phyloP scores from a whole-genome alignment of 1,284 basidiomycete genomes.

The Tilletiaria anomala region DNA sequence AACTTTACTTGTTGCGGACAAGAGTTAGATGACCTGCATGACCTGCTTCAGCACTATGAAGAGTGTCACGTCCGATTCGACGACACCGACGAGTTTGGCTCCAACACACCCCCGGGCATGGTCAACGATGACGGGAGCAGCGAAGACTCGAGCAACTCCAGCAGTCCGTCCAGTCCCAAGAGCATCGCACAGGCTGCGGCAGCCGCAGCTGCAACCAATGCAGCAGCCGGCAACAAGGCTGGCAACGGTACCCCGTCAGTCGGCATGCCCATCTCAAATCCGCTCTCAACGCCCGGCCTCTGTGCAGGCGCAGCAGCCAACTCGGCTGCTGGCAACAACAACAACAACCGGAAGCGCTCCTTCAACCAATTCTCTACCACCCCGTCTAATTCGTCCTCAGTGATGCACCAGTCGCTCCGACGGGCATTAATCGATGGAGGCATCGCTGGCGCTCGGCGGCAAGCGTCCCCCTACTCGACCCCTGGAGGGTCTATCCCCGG shows the following conservation, averaged over 20 bases:
- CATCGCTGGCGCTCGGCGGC: conserved; percentile 14
- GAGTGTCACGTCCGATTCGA: conserved; percentile 37
- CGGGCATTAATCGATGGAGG: conserved; percentile 37
- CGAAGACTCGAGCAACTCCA: conserved; percentile 19
- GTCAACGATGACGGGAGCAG: conserved; percentile 21
- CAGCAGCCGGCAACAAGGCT: conserved; percentile 5
- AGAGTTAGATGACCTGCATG: conserved; percentile 34
- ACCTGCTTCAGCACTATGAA: conserved; percentile 38
- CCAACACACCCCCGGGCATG: conserved; percentile 7
- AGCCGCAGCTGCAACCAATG: conserved; percentile 4
- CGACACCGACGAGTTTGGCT: conserved; percentile 28
- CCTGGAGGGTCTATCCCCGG: conserved; percentile 33
- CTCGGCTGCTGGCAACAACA: not conserved
- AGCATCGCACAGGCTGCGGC: conserved; percentile 5
- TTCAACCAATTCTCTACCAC: conserved; percentile 25
- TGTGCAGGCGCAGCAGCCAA: too few relatives aligned
- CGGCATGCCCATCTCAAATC: conserved; percentile 1
- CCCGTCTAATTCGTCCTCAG: conserved; percentile 6
- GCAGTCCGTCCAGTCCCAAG: conserved; percentile 24
- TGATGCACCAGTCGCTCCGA: conserved; percentile 27
- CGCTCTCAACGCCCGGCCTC: conserved; percentile 6
- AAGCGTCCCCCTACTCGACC: conserved; percentile 29
- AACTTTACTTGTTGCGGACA: conserved; percentile 37
- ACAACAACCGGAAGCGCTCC: conserved; percentile 35
- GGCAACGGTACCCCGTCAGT: conserved; percentile 2